Conservation (phyloP, 2,329 filamentous ascomycete species). For the Colletotrichum liaoningense region DNA sequence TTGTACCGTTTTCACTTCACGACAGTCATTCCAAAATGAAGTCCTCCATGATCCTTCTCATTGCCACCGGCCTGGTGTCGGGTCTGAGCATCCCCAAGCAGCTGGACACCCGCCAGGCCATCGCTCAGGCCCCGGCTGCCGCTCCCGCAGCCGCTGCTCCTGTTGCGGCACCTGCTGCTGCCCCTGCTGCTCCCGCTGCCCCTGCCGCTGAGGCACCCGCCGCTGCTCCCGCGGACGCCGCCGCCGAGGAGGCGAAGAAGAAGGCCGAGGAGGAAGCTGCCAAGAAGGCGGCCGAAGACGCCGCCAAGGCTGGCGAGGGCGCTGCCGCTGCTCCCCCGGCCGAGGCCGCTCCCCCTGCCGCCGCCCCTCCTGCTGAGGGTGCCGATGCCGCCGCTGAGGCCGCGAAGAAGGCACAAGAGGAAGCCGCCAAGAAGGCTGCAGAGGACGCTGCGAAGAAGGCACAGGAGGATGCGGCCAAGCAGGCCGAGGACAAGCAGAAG, state of each 20-base stretch:
- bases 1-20: slow-evolving; percentile 17
- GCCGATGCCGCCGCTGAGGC: slow-evolving; percentile 11
- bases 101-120: slow-evolving; percentile 16
- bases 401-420: neutral
- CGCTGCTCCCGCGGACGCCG: slow-evolving; percentile 14
- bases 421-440: slow-evolving; percentile 1
- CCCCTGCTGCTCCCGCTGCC: neutral
- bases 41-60: slow-evolving; percentile 42
- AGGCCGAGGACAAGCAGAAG: neutral
- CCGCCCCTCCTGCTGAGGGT: slow-evolving; percentile 1
- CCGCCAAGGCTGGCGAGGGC: neutral
- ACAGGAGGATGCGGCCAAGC: neutral
- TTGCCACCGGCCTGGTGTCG: slow-evolving; percentile 46
- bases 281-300: slow-evolving; percentile 1
- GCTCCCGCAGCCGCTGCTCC: neutral
- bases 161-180: slow-evolving; percentile 1
- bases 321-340: neutral
- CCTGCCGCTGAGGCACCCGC: neutral
- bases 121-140: slow-evolving; percentile 7
- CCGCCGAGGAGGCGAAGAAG: slow-evolving; percentile 31
- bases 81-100: slow-evolving; percentile 41
- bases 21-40: slow-evolving; percentile 41
- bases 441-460: slow-evolving; percentile 5
- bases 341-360: neutral
- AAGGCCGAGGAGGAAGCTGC: slow-evolving; percentile 31